phyloP scores from a whole-genome alignment of 2,329 filamentous ascomycete genomes.

The Cladosporium sp. region DNA sequence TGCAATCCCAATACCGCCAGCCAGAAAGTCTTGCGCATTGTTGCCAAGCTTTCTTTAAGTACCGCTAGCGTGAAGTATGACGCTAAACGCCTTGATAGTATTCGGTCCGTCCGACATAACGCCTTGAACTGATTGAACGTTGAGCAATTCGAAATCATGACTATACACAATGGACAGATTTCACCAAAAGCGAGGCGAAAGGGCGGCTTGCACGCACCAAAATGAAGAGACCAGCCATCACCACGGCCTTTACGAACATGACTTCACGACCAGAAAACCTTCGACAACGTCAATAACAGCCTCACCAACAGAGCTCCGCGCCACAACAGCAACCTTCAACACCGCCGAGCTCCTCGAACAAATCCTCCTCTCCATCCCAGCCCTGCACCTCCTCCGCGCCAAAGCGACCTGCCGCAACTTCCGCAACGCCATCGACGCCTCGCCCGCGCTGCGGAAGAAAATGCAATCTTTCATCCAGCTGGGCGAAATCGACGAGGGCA shows the following conservation, averaged over 20 bases:
- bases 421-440: not conserved
- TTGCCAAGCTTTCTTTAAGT: not conserved
- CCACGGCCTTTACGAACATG: not conserved
- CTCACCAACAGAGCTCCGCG: not conserved
- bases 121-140: too few relatives aligned
- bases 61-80: not conserved
- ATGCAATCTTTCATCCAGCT: not conserved
- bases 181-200: too few relatives aligned
- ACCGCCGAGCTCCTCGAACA: slow-evolving; percentile 11
- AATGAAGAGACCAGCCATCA: too few relatives aligned
- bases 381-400: not conserved
- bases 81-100: not conserved
- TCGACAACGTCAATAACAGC: too few relatives aligned
- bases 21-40: too few relatives aligned
- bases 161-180: not conserved
- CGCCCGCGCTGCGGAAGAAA: not conserved
- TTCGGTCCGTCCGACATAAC: not conserved
- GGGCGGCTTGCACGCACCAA: too few relatives aligned
- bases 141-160: not conserved
- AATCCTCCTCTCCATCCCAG: not conserved
- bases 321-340: not conserved
- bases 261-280: not conserved
- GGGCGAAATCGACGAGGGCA: not conserved
- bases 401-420: not conserved
- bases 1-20: too few relatives aligned